Base-by-base conservation (phyloP, 23 red algal genomes). In the Gracilaria domingensis region DNA sequence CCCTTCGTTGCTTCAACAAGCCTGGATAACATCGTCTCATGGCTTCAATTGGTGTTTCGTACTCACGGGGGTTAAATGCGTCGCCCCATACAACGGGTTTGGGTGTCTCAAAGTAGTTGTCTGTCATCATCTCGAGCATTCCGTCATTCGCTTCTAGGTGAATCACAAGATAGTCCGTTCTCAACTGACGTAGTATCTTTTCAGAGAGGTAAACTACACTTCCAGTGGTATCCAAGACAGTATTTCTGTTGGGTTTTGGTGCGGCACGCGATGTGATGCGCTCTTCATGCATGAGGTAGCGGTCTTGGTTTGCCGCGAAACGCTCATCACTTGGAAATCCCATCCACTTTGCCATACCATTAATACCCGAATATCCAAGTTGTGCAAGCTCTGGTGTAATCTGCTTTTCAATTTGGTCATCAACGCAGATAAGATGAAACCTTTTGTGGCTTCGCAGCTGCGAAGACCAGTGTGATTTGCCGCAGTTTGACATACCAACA, bases 401-500 rank as follows among this genome's bases (percentile, higher is more conserved):
- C 18, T 66, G 39, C 32, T 84, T 35, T 88, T 99, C 97, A 54
- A 99, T 99, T 60, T 93, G 81, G 8, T 96, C 97, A 82, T 99
- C 97, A 30, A 99, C 90, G 48, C 89, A 89, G 21, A 95, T 33
- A n/a, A 85, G 39, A 37, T 77, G 29, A 90, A 96, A 99, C 4
- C 48, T 64, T 34, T 53, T 75, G 20, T 65, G 60, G 16, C 55
- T 28, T 13, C 21, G 72, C 48, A 99, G 81, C 73, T 96, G 86
- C 29, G 72, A 32, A 20, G 97, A 96, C 87, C 97, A 93, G 36
- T 95, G 84, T 25, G 90, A 91, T 61, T 99, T 99, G 53, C 97
- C 97, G 79, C 93, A 99, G 59, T 99, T 99, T 26, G 97, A 99
- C 97, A 99, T 99, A 67, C 97, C 97, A 35, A 99, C 88, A 34